Conservation (phyloP, 495 filamentous ascomycete genomes). For the Penicillium bovifimosum region DNA sequence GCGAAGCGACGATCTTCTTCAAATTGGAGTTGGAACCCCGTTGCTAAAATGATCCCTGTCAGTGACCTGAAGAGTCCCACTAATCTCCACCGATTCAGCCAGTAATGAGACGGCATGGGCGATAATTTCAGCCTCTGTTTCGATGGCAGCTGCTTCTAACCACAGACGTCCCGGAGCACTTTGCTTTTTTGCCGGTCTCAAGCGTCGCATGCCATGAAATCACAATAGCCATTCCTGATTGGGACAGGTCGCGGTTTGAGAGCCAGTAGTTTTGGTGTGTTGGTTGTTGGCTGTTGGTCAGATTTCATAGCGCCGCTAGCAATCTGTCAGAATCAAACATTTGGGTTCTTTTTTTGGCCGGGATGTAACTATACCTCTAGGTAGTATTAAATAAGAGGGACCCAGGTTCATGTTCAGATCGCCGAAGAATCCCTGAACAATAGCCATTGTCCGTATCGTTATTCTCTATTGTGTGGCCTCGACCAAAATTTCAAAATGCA, state of each 20-base stretch:
- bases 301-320: neutral
- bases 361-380: too few relatives aligned
- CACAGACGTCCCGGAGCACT: neutral
- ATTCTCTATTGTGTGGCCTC: neutral
- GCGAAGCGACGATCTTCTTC: neutral
- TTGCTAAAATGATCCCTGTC: neutral
- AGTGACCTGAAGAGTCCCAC: too few relatives aligned
- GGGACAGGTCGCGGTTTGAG: neutral
- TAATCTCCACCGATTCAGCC: neutral
- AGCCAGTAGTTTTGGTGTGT: neutral
- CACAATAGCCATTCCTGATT: neutral
- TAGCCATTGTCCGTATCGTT: neutral
- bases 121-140: neutral
- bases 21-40: neutral
- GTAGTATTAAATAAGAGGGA: neutral
- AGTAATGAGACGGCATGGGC: neutral
- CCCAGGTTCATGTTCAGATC: neutral
- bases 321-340: neutral
- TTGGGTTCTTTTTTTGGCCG: too few relatives aligned
- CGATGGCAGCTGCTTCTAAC: neutral
- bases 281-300: neutral
- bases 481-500: slow-evolving; percentile 1
- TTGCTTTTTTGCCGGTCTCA: neutral
- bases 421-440: neutral
- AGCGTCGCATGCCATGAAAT: neutral